A percentile compares a stretch with the other conserved stretches of the same genome.
Conservation (phyloP, 495 filamentous ascomycete genomes). For the Podospora australis region DNA sequence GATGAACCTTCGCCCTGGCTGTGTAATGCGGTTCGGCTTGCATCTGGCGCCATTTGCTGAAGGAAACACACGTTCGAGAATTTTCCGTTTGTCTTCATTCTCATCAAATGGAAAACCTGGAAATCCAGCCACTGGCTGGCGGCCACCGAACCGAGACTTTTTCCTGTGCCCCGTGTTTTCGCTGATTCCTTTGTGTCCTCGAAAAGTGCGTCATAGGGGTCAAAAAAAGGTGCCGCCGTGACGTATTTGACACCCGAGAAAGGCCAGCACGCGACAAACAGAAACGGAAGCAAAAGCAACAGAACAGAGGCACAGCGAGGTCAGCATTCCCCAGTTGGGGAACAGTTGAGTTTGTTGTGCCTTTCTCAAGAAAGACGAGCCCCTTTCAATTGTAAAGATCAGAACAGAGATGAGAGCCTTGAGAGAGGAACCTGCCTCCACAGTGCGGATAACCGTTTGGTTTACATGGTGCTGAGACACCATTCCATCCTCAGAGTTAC, state of each 20-base stretch:
- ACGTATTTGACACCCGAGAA: not conserved
- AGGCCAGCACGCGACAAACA: not conserved
- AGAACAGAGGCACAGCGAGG: too few relatives aligned
- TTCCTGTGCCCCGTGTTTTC: slow-evolving; percentile 20
- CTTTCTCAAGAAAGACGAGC: too few relatives aligned
- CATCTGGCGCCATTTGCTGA: not conserved
- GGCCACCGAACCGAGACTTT: too few relatives aligned
- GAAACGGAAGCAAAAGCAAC: too few relatives aligned
- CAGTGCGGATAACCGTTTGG: slow-evolving; percentile 20
- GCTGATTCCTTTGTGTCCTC: not conserved
- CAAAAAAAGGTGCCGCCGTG: not conserved
- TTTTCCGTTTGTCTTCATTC: slow-evolving; percentile 1
- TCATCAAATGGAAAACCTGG: too few relatives aligned
- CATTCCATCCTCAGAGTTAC: slow-evolving; percentile 26
- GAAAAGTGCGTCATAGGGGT: slow-evolving; percentile 30
- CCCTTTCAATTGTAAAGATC: too few relatives aligned
- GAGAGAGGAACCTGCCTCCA: slow-evolving; percentile 13
- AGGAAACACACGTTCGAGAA: not conserved
- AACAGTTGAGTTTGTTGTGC: too few relatives aligned
- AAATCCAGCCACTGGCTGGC: too few relatives aligned
- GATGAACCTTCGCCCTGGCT: not conserved
- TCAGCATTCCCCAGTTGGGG: too few relatives aligned
- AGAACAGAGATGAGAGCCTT: too few relatives aligned
- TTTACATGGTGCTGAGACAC: slow-evolving; percentile 21
- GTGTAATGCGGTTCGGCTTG: not conserved